Percentiles rank a stretch among this genome's conserved stretches.
Evolutionary conservation across 2,329 filamentous ascomycete species (phyloP).

Genomic region (Diaporthe citri): DNA sequence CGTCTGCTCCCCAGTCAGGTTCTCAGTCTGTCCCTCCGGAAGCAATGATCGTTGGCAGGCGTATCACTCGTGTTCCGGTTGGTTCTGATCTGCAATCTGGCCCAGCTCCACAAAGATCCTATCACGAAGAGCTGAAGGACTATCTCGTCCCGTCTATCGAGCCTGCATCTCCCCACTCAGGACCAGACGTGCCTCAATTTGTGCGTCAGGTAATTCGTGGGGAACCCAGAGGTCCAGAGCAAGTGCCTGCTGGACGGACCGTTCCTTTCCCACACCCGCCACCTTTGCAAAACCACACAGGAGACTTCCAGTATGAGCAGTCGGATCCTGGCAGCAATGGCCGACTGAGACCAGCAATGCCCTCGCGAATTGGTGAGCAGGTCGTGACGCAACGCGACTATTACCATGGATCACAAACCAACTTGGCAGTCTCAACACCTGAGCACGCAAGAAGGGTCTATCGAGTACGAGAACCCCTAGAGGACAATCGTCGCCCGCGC

Average conservation of each 20-base stretch:
- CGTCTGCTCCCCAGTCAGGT: not conserved
- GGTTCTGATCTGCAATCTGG: constrained; percentile 21
- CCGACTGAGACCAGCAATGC: constrained; percentile 11
- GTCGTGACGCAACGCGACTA: constrained; percentile 12
- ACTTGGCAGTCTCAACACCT: constrained; percentile 2
- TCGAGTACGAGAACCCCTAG: constrained; percentile 35
- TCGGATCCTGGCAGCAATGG: constrained; percentile 10
- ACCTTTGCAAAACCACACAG: constrained; percentile 8
- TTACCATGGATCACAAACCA: constrained; percentile 21
- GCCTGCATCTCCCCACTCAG: constrained; percentile 52
- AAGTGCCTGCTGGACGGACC: constrained; percentile 39
- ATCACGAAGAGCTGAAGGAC: constrained; percentile 53
- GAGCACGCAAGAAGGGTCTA: constrained; percentile 34
- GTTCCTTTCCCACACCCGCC: not conserved
- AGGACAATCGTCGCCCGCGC: constrained; percentile 1
- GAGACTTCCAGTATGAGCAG: constrained; percentile 18
- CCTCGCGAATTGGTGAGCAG: constrained; percentile 3
- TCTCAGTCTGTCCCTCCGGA: constrained; percentile 32
- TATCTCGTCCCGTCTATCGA: constrained; percentile 62
- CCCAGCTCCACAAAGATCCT: constrained; percentile 42
- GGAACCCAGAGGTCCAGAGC: constrained; percentile 35
- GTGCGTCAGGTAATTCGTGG: constrained; percentile 33
- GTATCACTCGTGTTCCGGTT: constrained; percentile 36
- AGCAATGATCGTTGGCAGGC: constrained; percentile 32
- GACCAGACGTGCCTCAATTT: constrained; percentile 34